Evolutionary conservation across 2,329 filamentous ascomycete genomes (phyloP).

Genomic region (Fusarium longipes): DNA sequence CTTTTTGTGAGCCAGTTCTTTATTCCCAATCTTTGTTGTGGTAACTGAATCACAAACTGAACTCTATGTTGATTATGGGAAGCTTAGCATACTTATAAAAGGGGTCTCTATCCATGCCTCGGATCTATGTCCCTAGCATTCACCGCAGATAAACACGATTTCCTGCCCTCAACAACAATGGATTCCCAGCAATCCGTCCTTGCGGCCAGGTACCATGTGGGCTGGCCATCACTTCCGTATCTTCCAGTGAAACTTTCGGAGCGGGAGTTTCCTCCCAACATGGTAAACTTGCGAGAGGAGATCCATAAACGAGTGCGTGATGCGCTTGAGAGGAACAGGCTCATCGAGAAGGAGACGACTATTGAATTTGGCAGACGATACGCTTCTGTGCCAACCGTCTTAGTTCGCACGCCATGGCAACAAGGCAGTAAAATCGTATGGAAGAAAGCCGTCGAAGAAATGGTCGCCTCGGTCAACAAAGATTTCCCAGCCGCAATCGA

Average conservation of each 20-base stretch:
- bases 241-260: not conserved
- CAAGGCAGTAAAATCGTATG: not conserved
- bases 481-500: not conserved
- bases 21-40: not conserved
- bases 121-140: too few relatives aligned
- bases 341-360: not conserved
- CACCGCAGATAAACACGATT: not conserved
- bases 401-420: not conserved
- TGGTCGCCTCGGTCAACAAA: not conserved
- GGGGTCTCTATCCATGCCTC: not conserved
- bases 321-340: not conserved
- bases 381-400: not conserved
- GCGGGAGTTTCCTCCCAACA: not conserved
- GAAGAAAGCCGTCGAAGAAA: not conserved
- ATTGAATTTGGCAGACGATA: not conserved
- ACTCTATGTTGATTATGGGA: not conserved
- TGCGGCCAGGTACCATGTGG: not conserved
- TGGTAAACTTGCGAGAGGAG: not conserved
- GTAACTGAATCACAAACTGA: not conserved
- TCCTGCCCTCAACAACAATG: not conserved
- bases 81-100: not conserved
- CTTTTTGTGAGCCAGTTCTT: not conserved
- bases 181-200: not conserved
- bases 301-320: not conserved
- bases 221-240: slow-evolving; percentile 5